Percentiles rank a stretch among this genome's conserved stretches.
These are phyloP conservation scores for Vigna hirtella DNA, from an alignment of 306 rosid species.

Conservation along the genomic window DNA sequence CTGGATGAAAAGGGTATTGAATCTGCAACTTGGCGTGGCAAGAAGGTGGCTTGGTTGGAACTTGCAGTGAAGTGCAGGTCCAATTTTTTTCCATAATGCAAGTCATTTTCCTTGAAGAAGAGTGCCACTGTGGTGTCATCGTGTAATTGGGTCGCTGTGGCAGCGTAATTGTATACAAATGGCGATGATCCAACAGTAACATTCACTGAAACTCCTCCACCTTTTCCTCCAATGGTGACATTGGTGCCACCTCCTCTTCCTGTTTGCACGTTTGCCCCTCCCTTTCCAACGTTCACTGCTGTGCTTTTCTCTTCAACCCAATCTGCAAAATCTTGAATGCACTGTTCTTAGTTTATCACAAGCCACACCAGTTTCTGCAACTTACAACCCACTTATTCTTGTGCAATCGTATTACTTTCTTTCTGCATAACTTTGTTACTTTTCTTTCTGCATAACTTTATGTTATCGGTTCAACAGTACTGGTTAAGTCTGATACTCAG, in stretches of 20 bases:
- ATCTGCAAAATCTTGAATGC: conserved; percentile 42
- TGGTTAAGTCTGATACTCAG: no score
- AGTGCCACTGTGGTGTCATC: conserved; percentile 61
- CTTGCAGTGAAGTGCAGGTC: conserved; percentile 55
- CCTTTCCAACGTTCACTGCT: conserved; percentile 42
- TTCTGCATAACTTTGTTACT: no score
- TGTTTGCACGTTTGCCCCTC: no score
- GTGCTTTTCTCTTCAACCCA: conserved; percentile 65
- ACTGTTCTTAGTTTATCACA: not conserved
- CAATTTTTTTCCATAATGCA: conserved; percentile 53
- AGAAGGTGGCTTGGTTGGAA: conserved; percentile 48
- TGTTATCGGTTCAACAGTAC: no score
- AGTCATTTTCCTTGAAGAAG: conserved; percentile 75
- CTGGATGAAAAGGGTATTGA: conserved; percentile 73
- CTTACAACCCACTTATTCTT: not conserved
- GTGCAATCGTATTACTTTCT: no score
- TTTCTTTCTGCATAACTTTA: not conserved
- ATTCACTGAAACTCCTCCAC: conserved; percentile 66
- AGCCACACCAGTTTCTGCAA: not conserved
- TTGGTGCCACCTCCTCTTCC: conserved; percentile 46
- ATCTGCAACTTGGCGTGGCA: conserved; percentile 56
- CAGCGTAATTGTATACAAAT: not conserved
- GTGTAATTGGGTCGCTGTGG: conserved; percentile 63
- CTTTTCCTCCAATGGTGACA: conserved; percentile 53
- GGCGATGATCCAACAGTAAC: conserved; percentile 54